Evolutionary conservation across 1,284 basidiomycete species (phyloP).

Genomic region (Irpex sp.): DNA sequence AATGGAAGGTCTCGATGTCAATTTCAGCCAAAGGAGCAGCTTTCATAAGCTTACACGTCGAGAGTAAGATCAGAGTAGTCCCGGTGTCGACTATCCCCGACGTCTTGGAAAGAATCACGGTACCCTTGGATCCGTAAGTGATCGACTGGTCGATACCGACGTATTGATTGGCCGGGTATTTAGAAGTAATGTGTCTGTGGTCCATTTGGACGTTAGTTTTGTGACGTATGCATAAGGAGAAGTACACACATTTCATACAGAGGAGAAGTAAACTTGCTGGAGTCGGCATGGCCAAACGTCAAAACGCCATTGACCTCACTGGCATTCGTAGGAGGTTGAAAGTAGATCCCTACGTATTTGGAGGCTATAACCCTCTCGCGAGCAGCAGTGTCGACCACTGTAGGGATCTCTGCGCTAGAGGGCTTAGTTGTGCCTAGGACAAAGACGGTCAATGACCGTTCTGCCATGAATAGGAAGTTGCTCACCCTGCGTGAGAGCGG

Average conservation of each 20-base stretch:
- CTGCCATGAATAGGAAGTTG: neutral
- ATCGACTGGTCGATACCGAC: slow-evolving; percentile 13
- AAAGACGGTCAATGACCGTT: neutral
- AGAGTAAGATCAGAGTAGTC: slow-evolving; percentile 15
- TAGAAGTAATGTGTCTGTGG: slow-evolving; percentile 8
- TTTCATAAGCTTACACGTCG: slow-evolving; percentile 9
- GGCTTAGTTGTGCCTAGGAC: slow-evolving; percentile 26
- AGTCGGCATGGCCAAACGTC: slow-evolving; percentile 44
- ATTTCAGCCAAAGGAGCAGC: neutral
- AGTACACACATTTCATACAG: slow-evolving; percentile 41
- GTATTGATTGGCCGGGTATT: slow-evolving; percentile 28
- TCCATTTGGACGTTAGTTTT: neutral
- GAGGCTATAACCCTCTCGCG: slow-evolving; percentile 21
- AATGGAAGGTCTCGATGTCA: neutral
- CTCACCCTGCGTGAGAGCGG: slow-evolving; percentile 38
- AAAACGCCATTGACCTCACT: slow-evolving; percentile 28
- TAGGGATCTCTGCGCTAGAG: slow-evolving; percentile 30
- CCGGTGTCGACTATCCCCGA: slow-evolving; percentile 15
- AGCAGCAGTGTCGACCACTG: slow-evolving; percentile 45
- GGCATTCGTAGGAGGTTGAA: slow-evolving; percentile 36
- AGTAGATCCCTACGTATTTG: slow-evolving; percentile 45
- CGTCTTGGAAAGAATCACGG: slow-evolving; percentile 6
- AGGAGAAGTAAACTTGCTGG: slow-evolving; percentile 42
- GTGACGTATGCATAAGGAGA: neutral
- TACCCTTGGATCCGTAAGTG: slow-evolving; percentile 7